Evolutionary conservation across 176 grass and related monocot genomes (phyloP).

Genomic region (Neostapfia colusana): DNA sequence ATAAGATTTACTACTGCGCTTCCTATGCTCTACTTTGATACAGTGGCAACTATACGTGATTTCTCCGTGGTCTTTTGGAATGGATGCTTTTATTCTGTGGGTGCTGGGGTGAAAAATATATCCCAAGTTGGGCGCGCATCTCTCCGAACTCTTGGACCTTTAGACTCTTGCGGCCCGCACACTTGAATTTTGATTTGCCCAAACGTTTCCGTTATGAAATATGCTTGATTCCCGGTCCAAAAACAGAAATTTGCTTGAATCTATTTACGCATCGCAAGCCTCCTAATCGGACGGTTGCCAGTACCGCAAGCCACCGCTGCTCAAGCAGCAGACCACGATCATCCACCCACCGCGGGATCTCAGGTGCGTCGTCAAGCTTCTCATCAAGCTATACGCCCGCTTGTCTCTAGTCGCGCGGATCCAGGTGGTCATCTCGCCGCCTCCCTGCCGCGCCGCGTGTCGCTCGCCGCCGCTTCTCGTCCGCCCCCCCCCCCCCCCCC

Average conservation of each 20-base stretch:
- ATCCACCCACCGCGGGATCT: too few relatives aligned
- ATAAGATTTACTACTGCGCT: not conserved
- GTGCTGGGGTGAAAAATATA: too few relatives aligned
- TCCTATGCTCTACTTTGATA: not conserved
- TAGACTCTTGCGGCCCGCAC: too few relatives aligned
- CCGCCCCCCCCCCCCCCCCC: conserved; percentile 1
- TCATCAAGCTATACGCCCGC: not conserved
- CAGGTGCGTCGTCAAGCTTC: too few relatives aligned
- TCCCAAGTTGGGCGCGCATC: too few relatives aligned
- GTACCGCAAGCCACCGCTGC: too few relatives aligned
- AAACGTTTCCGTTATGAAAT: not conserved
- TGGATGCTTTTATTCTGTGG: not conserved
- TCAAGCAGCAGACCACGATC: too few relatives aligned
- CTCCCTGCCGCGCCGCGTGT: conserved; percentile 44
- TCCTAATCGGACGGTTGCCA: too few relatives aligned
- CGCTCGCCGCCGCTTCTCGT: conserved; percentile 15
- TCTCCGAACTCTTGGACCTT: too few relatives aligned
- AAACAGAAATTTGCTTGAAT: too few relatives aligned
- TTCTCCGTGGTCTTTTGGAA: not conserved
- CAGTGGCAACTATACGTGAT: not conserved
- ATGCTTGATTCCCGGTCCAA: too few relatives aligned
- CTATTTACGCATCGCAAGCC: too few relatives aligned
- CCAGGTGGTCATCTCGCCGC: conserved; percentile 25
- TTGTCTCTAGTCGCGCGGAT: not conserved
- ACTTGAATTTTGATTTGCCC: not conserved